Percentiles rank a stretch among this genome's conserved stretches.
Conservation (phyloP, 1,284 basidiomycete genomes). For the Trichosporon coremiiforme region DNA sequence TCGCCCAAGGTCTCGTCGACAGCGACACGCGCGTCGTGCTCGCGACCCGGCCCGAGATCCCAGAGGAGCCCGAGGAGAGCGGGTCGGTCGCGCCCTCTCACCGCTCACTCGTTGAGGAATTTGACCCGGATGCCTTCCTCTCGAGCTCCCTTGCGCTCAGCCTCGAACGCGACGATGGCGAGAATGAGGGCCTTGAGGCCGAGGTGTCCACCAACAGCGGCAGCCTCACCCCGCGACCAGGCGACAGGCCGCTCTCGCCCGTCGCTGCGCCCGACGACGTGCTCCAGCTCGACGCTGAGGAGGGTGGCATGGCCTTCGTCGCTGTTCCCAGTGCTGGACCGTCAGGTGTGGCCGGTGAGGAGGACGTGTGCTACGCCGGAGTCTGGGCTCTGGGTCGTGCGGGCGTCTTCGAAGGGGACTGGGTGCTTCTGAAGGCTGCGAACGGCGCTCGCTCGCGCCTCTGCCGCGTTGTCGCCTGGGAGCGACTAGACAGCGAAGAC, state of each 20-base stretch:
- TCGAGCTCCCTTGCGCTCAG: slow-evolving; percentile 29
- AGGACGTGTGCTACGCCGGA: slow-evolving; percentile 47
- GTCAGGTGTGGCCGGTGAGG: slow-evolving; percentile 24
- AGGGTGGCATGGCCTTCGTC: slow-evolving; percentile 30
- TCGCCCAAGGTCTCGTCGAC: slow-evolving; percentile 67
- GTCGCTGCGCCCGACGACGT: slow-evolving; percentile 36
- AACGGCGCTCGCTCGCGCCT: slow-evolving; percentile 50
- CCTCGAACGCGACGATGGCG: slow-evolving; percentile 39
- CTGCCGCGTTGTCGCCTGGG: slow-evolving; percentile 64
- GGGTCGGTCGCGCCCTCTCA: slow-evolving; percentile 40
- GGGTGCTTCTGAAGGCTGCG: slow-evolving; percentile 63
- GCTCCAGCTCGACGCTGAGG: slow-evolving; percentile 27
- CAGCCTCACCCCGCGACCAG: slow-evolving; percentile 52
- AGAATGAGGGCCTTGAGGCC: slow-evolving; percentile 31
- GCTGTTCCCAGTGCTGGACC: slow-evolving; percentile 19
- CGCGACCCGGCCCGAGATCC: slow-evolving; percentile 32
- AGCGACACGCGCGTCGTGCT: slow-evolving; percentile 65
- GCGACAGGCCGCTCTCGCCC: slow-evolving; percentile 36
- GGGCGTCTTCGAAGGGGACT: slow-evolving; percentile 81
- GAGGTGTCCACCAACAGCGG: slow-evolving; percentile 47
- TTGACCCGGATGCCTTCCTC: slow-evolving; percentile 44
- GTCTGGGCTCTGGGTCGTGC: slow-evolving; percentile 67
- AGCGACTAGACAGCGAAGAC: slow-evolving; percentile 52
- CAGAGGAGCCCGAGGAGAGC: slow-evolving; percentile 31
- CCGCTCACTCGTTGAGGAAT: slow-evolving; percentile 40